These are phyloP conservation scores for Penicillium ochrochloron DNA, from an alignment of 495 filamentous ascomycete species.

Conservation along the genomic window DNA sequence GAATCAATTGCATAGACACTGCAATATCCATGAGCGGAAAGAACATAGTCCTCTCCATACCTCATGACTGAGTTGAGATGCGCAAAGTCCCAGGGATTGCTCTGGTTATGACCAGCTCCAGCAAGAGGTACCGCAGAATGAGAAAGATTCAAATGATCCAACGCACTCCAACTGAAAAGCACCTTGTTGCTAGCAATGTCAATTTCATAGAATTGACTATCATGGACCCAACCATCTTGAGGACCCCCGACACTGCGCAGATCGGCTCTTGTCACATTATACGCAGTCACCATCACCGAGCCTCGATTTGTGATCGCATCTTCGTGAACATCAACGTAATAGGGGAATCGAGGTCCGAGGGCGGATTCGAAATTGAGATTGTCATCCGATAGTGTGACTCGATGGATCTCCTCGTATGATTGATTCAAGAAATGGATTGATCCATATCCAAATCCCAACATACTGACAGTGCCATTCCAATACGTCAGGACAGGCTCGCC, in stretches of 20 bases:
- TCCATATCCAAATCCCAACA: constrained; percentile 26
- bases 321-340: constrained; percentile 36
- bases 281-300: constrained; percentile 51
- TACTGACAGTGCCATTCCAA: constrained; percentile 8
- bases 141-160: constrained; percentile 17
- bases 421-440: constrained; percentile 38
- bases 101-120: not conserved
- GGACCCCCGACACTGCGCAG: constrained; percentile 41
- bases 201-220: constrained; percentile 49
- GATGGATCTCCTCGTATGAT: constrained; percentile 40
- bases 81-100: constrained; percentile 10
- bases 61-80: constrained; percentile 4
- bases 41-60: not conserved
- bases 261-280: constrained; percentile 45
- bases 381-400: constrained; percentile 19
- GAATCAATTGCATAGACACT: constrained; percentile 7
- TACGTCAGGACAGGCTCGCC: constrained; percentile 3
- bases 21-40: constrained; percentile 12
- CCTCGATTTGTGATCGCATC: constrained; percentile 38
- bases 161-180: constrained; percentile 35
- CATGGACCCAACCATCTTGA: constrained; percentile 47
- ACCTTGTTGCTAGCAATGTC: constrained; percentile 37
- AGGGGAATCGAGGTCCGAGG: constrained; percentile 9
- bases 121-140: not conserved
- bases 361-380: constrained; percentile 13